Percentiles rank a stretch among this genome's conserved stretches.
Evolutionary conservation across 208 protist genomes (phyloP).

Genomic region (Wallacemonas collosoma): DNA sequence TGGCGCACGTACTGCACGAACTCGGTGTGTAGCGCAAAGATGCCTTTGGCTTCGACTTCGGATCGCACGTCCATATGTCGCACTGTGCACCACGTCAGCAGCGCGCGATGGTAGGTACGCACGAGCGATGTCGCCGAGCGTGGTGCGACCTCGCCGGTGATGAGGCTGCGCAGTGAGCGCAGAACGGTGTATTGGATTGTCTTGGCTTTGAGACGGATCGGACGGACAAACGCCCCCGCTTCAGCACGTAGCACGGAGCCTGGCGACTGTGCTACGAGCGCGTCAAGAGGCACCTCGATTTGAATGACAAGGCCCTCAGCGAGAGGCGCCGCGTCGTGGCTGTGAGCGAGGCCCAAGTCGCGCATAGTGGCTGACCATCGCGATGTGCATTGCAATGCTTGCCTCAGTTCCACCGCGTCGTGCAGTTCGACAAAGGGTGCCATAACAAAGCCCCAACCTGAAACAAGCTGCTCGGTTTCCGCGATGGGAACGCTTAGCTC

Average conservation of each 20-base stretch:
- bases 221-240: constrained; percentile 32
- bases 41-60: constrained; percentile 31
- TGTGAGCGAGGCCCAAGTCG: constrained; percentile 20
- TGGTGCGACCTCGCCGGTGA: constrained; percentile 39
- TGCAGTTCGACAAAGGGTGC: constrained; percentile 33
- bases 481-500: constrained; percentile 50
- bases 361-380: constrained; percentile 42
- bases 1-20: constrained; percentile 43
- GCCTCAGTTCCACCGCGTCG: constrained; percentile 24
- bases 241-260: background rate
- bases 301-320: constrained; percentile 86
- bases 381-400: constrained; percentile 26
- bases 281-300: constrained; percentile 34
- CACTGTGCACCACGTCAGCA: constrained; percentile 48
- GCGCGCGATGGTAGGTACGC: constrained; percentile 56
- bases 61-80: constrained; percentile 21
- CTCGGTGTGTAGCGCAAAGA: constrained; percentile 29
- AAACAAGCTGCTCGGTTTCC: constrained; percentile 24
- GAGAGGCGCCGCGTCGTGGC: constrained; percentile 31
- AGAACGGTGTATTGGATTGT: constrained; percentile 76
- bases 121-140: constrained; percentile 11
- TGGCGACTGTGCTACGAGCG: background rate
- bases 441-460: constrained; percentile 49
- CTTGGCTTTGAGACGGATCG: constrained; percentile 84
- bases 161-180: constrained; percentile 71